These are phyloP conservation scores for Kingdonia uniflora DNA, from an alignment of 164 flowering plant genomes.

Conservation along the genomic window DNA sequence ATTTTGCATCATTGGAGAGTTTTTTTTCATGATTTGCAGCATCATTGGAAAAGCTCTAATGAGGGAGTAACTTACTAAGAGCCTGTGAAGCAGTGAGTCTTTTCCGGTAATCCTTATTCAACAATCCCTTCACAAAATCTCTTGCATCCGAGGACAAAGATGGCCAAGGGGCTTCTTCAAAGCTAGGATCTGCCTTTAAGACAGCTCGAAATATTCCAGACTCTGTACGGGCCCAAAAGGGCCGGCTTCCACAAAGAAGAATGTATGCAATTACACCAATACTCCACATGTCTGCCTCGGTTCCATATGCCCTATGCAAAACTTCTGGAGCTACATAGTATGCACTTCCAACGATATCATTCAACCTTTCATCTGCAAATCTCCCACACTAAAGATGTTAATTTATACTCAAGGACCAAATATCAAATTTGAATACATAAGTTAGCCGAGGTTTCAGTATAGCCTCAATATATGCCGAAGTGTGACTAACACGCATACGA, in stretches of 20 bases:
- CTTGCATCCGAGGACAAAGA: conserved; percentile 69
- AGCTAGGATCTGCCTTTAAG: conserved; percentile 79
- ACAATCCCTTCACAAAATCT: conserved; percentile 82
- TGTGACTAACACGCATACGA: too few species aligned
- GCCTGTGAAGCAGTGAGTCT: conserved; percentile 97
- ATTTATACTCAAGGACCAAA: too few species aligned
- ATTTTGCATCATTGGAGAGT: too few species aligned
- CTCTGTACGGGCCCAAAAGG: conserved; percentile 96
- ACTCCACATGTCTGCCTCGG: conserved; percentile 99
- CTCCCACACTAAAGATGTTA: too few species aligned
- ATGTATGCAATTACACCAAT: conserved; percentile 97
- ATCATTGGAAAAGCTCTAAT: neutral
- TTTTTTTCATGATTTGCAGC: too few species aligned
- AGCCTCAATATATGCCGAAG: too few species aligned
- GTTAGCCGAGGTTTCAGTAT: too few species aligned
- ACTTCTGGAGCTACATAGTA: conserved; percentile 99
- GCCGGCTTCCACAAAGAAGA: conserved; percentile 94
- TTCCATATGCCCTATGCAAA: conserved; percentile 89
- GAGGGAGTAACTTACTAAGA: conserved; percentile 45
- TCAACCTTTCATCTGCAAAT: conserved; percentile 87
- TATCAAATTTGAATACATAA: too few species aligned
- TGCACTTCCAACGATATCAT: conserved; percentile 98
- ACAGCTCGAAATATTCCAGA: conserved; percentile 91
- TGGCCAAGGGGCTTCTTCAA: conserved; percentile 98
- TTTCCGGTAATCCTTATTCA: conserved; percentile 86